Evolutionary conservation across 2,329 filamentous ascomycete genomes (phyloP), one percentile per base, ranked within the genome.

Genomic region (Colletotrichum sp.): DNA sequence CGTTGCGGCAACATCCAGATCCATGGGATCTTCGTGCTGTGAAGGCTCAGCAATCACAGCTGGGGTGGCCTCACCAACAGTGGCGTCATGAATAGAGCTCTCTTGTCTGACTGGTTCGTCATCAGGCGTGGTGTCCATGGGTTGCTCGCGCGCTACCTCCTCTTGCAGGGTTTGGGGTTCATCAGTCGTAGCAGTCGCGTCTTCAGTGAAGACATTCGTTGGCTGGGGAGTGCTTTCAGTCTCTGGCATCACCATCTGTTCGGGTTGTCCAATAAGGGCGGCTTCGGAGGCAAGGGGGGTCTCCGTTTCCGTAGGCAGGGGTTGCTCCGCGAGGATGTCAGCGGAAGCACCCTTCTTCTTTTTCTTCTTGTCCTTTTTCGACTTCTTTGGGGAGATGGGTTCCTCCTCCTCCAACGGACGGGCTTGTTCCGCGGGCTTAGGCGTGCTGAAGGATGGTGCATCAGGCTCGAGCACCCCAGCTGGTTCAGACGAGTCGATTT

Each of bases 291-390:
- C 59, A 63, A 18, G 30, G 6, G 30, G 9, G 15, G 16, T 22
- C 32, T 32, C 59, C 30, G n/a, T n/a, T 8, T 36, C 28, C 30
- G 32, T 10, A 24, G 59, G 30, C 30, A 36, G 28, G 30, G 26
- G 59, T 34, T 63, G 59, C 32, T 63, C 59, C 6, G 34, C 59
- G 22, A 24, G 28, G 10, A 22, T 28, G n/a, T 63, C 59, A 15
- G 16, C 59, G 32, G 59, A 36, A 34, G 16, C 16, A 28, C n/a
- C 59, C 59, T 63, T 63, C 9, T 63, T 63, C n/a, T 36, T 63
- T 22, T 63, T 63, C 30, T 63, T 63, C 13, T 63, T 63, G 32
- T 63, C 81, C 76, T 81, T 82, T 71, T 82, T 79, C 71, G 81
- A 79, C 69, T 76, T 77, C 71, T 80, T 80, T 48, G 77, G 78